Evolutionary conservation across 164 flowering plant species (phyloP).

Genomic region (Aristolochia californica): DNA sequence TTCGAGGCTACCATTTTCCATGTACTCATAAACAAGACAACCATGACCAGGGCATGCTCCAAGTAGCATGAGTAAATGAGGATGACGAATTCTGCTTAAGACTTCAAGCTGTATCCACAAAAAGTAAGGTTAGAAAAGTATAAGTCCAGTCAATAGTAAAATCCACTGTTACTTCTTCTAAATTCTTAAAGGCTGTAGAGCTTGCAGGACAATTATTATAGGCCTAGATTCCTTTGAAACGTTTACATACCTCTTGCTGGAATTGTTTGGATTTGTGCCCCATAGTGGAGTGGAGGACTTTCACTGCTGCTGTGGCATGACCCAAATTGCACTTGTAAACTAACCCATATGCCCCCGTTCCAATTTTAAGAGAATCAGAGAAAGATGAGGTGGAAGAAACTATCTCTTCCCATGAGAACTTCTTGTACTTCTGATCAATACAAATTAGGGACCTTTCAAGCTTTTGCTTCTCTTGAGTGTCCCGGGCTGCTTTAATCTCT

Average conservation of each 20-base stretch:
- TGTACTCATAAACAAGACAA: slow-evolving; percentile 87
- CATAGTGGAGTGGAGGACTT: slow-evolving; percentile 59
- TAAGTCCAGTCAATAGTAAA: not conserved
- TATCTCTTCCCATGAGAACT: slow-evolving; percentile 75
- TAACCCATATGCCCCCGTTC: slow-evolving; percentile 71
- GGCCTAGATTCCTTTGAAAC: too few relatives aligned
- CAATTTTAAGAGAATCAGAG: slow-evolving; percentile 54
- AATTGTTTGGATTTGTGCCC: slow-evolving; percentile 43
- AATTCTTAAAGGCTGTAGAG: too few relatives aligned
- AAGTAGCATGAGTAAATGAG: slow-evolving; percentile 74
- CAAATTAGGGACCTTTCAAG: slow-evolving; percentile 37
- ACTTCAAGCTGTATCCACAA: slow-evolving; percentile 56
- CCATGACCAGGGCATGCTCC: slow-evolving; percentile 83
- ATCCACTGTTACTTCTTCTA: not conserved
- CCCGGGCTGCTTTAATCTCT: slow-evolving; percentile 41
- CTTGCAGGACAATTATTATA: too few relatives aligned
- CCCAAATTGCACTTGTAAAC: slow-evolving; percentile 69
- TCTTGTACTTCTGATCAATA: slow-evolving; percentile 34
- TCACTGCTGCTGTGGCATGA: slow-evolving; percentile 67
- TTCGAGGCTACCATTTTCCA: slow-evolving; percentile 87
- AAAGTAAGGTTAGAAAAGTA: not conserved
- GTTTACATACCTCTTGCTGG: slow-evolving; percentile 58
- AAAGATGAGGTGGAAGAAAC: slow-evolving; percentile 64
- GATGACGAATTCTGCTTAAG: slow-evolving; percentile 72
- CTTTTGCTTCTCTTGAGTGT: slow-evolving; percentile 51